phyloP scores from a whole-genome alignment of 1,139 yeast species.

The Komagataea norvegica region DNA sequence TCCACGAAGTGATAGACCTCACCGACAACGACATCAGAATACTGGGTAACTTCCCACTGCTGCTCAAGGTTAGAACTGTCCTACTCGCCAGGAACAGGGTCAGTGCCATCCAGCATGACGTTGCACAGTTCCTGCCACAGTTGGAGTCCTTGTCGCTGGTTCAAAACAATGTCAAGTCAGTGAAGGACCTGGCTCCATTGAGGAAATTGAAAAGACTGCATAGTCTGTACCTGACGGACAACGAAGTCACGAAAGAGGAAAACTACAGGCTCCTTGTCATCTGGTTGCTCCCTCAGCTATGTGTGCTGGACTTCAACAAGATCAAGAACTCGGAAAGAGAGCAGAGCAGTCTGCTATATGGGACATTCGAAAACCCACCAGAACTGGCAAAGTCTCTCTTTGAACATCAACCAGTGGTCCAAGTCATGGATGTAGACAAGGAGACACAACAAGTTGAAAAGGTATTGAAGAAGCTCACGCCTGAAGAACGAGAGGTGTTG shows the following conservation, averaged over 20 bases:
- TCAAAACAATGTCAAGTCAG: conserved; percentile 44
- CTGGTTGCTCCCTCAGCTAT: conserved; percentile 58
- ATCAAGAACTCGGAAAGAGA: conserved; percentile 53
- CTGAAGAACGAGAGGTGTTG: conserved; percentile 48
- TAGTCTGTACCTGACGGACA: conserved; percentile 52
- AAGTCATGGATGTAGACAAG: conserved; percentile 21
- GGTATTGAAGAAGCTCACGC: conserved; percentile 43
- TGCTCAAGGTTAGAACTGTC: conserved; percentile 43
- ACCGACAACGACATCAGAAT: conserved; percentile 59
- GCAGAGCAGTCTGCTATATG: conserved; percentile 43
- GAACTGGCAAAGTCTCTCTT: conserved; percentile 13
- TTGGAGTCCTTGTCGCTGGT: conserved; percentile 47
- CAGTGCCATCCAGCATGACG: conserved; percentile 32
- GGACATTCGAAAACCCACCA: conserved; percentile 24
- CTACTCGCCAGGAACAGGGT: conserved; percentile 59
- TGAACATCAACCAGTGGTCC: background rate
- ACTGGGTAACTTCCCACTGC: conserved; percentile 47
- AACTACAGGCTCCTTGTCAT: conserved; percentile 59
- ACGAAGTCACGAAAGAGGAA: conserved; percentile 51
- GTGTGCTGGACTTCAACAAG: conserved; percentile 61
- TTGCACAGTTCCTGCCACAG: conserved; percentile 36
- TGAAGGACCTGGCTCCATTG: conserved; percentile 39
- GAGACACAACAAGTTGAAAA: conserved; percentile 29
- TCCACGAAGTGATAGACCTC: conserved; percentile 54
- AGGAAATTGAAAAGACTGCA: conserved; percentile 36